phyloP scores from a whole-genome alignment of 306 rosid species.

The Acacia melanoxylon region DNA sequence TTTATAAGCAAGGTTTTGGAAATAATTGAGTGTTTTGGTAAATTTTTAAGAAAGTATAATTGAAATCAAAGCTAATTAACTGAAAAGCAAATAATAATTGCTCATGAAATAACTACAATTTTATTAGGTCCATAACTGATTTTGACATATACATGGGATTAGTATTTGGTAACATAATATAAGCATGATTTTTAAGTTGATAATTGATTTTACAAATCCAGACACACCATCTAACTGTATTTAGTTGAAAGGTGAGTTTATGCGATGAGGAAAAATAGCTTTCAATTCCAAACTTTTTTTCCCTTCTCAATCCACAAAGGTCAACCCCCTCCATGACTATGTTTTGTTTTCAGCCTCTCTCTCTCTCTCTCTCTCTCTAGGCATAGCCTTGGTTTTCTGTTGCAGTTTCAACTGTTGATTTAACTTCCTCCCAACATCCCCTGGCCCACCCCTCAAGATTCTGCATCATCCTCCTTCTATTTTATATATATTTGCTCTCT shows the following conservation, averaged over 20 bases:
- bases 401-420: constrained; percentile 55
- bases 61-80: too few species aligned
- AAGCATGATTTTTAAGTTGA: too few species aligned
- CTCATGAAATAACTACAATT: too few species aligned
- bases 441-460: constrained; percentile 61
- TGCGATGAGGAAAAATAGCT: constrained; percentile 16
- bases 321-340: constrained; percentile 45
- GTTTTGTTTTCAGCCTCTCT: constrained; percentile 28
- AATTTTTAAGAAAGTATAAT: too few species aligned
- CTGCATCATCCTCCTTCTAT: constrained; percentile 22
- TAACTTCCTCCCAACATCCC: constrained; percentile 47
- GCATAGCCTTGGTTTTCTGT: constrained; percentile 39
- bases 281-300: constrained; percentile 2
- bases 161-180: too few species aligned
- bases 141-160: too few species aligned
- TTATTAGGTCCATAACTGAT: too few species aligned
- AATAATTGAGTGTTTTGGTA: too few species aligned
- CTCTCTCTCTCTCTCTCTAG: constrained; percentile 25
- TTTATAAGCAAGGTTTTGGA: too few species aligned
- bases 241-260: constrained; percentile 27
- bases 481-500: not conserved
- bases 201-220: not conserved
- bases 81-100: too few species aligned
- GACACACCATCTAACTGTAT: not conserved
- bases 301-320: constrained; percentile 49